Percentiles rank a stretch among this genome's conserved stretches.
Evolutionary conservation across 2,329 filamentous ascomycete genomes (phyloP).

Genomic region (Cyphellophora europaea): DNA sequence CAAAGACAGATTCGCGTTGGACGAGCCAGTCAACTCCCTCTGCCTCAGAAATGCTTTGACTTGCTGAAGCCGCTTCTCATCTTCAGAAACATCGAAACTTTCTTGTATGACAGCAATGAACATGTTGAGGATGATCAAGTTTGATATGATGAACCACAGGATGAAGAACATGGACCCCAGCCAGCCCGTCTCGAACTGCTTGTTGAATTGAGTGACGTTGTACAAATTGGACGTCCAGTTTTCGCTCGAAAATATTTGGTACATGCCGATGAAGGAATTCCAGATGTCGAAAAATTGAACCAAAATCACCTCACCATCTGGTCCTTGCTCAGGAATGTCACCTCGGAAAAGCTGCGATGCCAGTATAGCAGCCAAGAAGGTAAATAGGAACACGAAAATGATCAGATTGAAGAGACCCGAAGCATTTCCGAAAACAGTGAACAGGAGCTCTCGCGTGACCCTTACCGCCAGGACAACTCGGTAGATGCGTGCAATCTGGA

Average conservation of each 20-base stretch:
- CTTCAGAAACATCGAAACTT: slow-evolving; percentile 97
- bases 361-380: slow-evolving; percentile 87
- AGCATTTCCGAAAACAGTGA: slow-evolving; percentile 79
- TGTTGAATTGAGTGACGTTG: slow-evolving; percentile 62
- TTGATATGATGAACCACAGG: slow-evolving; percentile 89
- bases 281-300: slow-evolving; percentile 85
- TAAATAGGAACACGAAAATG: slow-evolving; percentile 91
- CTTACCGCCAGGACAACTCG: slow-evolving; percentile 83
- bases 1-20: slow-evolving; percentile 62
- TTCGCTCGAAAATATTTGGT: slow-evolving; percentile 90
- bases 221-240: slow-evolving; percentile 91
- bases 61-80: slow-evolving; percentile 94
- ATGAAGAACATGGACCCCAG: slow-evolving; percentile 86
- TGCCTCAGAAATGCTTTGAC: slow-evolving; percentile 90
- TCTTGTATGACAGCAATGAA: slow-evolving; percentile 99
- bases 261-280: slow-evolving; percentile 96
- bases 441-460: slow-evolving; percentile 76
- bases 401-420: slow-evolving; percentile 90
- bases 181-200: slow-evolving; percentile 66
- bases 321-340: slow-evolving; percentile 60
- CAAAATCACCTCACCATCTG: slow-evolving; percentile 51
- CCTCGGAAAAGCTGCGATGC: slow-evolving; percentile 88
- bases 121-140: slow-evolving; percentile 97
- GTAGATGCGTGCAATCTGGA: slow-evolving; percentile 88
- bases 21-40: slow-evolving; percentile 66